Conservation (phyloP, 805 yeast species). For the Kuraishia borneana region DNA sequence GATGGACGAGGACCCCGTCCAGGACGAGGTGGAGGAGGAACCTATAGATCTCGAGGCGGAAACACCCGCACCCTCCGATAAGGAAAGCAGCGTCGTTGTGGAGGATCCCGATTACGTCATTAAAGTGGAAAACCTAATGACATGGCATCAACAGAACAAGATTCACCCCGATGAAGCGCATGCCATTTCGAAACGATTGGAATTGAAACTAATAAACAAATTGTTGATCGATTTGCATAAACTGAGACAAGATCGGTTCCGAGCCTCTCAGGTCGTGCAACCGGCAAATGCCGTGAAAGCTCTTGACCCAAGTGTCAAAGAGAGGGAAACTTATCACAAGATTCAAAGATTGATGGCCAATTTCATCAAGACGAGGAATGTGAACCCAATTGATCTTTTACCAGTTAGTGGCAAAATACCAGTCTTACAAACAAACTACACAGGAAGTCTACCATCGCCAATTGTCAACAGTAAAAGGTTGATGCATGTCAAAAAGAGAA, state of each 20-base stretch:
- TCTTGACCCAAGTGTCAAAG: conserved; percentile 29
- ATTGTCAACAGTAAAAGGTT: conserved; percentile 2
- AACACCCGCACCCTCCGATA: conserved; percentile 2
- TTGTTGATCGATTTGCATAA: conserved; percentile 37
- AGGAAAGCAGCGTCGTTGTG: conserved; percentile 3
- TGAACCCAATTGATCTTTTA: conserved; percentile 21
- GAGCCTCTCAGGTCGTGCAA: conserved; percentile 2
- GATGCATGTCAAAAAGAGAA: background rate
- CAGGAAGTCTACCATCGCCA: conserved; percentile 70
- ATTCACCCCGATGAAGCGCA: conserved; percentile 14
- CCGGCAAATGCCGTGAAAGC: conserved; percentile 10
- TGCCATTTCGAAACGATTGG: conserved; percentile 9
- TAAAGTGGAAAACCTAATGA: conserved; percentile 15
- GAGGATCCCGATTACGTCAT: conserved; percentile 4
- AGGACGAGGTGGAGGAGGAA: conserved; percentile 6
- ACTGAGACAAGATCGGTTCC: conserved; percentile 35
- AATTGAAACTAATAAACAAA: conserved; percentile 27
- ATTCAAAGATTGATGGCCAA: conserved; percentile 32
- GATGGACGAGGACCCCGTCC: conserved; percentile 7
- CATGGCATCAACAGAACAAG: conserved; percentile 14
- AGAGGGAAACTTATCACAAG: conserved; percentile 28
- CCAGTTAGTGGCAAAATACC: conserved; percentile 39
- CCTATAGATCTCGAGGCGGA: conserved; percentile 2
- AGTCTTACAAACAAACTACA: conserved; percentile 58
- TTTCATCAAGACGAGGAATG: conserved; percentile 15